Conservation (phyloP, 305 asterid genomes). For the Fraxinus ornus region DNA sequence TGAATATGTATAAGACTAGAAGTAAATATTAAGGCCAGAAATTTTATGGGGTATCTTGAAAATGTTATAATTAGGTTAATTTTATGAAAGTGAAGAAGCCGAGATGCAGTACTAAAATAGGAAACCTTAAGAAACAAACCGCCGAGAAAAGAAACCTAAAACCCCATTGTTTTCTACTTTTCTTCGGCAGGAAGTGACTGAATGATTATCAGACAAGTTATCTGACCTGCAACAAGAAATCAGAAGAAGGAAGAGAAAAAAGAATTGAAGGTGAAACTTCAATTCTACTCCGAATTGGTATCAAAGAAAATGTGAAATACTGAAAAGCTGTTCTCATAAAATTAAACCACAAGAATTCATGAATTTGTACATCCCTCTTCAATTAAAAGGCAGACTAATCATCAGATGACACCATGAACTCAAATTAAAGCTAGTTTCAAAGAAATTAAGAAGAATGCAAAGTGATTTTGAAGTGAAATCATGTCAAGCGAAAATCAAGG, state of each 20-base stretch:
- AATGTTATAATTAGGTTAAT: neutral
- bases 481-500: constrained; percentile 24
- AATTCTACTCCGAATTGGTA: neutral
- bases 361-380: constrained; percentile 49
- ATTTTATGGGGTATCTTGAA: neutral
- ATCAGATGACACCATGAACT: constrained; percentile 19
- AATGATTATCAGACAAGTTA: constrained; percentile 48
- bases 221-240: constrained; percentile 28
- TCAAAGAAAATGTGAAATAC: neutral
- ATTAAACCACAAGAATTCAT: constrained; percentile 45
- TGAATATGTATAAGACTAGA: neutral
- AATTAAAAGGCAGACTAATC: constrained; percentile 24
- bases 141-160: constrained; percentile 27
- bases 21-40: neutral
- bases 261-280: neutral
- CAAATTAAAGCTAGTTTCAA: constrained; percentile 22
- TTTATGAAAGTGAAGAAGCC: neutral
- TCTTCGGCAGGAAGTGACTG: constrained; percentile 46
- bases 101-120: neutral
- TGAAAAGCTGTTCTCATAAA: constrained; percentile 30
- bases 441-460: constrained; percentile 28
- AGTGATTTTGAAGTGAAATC: constrained; percentile 7
- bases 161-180: constrained; percentile 5
- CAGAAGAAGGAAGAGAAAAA: constrained; percentile 8
- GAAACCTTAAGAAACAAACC: constrained; percentile 2